Evolutionary conservation across 1,284 basidiomycete species (phyloP).

Genomic region (Schizophyllum amplum): DNA sequence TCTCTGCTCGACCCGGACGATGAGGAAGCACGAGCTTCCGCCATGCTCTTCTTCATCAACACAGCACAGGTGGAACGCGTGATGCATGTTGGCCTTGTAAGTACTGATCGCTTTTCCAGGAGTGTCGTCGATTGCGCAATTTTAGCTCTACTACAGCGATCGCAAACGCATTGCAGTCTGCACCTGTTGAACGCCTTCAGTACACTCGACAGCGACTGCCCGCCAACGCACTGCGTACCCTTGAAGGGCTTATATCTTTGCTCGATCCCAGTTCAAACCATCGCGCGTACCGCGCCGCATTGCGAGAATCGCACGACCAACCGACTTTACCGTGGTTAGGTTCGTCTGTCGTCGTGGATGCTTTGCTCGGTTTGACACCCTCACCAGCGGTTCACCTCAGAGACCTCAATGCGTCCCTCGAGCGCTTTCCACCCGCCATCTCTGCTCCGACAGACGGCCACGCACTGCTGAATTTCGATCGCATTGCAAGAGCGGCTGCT

Average conservation of each 20-base stretch:
- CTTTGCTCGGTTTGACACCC: neutral
- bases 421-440: constrained; percentile 19
- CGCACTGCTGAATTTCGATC: constrained; percentile 35
- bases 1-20: constrained; percentile 29
- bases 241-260: constrained; percentile 26
- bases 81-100: neutral
- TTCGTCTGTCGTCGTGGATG: constrained; percentile 19
- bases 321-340: constrained; percentile 29
- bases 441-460: constrained; percentile 19
- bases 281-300: constrained; percentile 26
- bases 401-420: constrained; percentile 24
- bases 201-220: constrained; percentile 26
- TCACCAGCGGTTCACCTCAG: constrained; percentile 31
- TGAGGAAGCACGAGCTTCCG: constrained; percentile 25
- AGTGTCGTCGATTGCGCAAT: constrained; percentile 34
- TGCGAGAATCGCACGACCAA: constrained; percentile 18
- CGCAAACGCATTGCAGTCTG: constrained; percentile 30
- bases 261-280: constrained; percentile 27
- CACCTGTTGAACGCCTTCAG: constrained; percentile 26
- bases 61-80: constrained; percentile 17
- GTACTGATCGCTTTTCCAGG: constrained; percentile 17
- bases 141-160: constrained; percentile 35
- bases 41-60: constrained; percentile 35
- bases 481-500: constrained; percentile 17
- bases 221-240: constrained; percentile 20